phyloP scores from a whole-genome alignment of 805 yeast genomes.

The Lachancea dasiensis region DNA sequence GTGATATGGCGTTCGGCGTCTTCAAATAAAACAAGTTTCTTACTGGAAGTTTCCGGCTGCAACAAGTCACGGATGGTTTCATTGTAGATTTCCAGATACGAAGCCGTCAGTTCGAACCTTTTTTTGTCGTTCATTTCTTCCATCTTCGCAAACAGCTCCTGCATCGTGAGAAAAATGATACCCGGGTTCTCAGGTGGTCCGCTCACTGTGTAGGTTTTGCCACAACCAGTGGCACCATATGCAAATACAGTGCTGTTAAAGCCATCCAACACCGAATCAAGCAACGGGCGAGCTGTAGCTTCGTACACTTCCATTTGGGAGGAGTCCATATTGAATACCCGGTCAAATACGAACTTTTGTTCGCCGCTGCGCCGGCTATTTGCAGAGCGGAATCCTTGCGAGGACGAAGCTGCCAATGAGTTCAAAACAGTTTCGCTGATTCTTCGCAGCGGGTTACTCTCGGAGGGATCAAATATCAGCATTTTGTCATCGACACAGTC shows the following conservation, averaged over 20 bases:
- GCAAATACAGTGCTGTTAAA: constrained; percentile 90
- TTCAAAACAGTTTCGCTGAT: constrained; percentile 26
- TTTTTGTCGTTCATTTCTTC: constrained; percentile 50
- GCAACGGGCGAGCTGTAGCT: constrained; percentile 61
- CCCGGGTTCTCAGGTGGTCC: constrained; percentile 75
- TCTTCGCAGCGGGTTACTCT: constrained; percentile 48
- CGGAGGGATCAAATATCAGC: constrained; percentile 84
- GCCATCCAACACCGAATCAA: constrained; percentile 75
- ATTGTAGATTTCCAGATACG: constrained; percentile 85
- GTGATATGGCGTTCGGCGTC: constrained; percentile 54
- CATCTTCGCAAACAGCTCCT: constrained; percentile 62
- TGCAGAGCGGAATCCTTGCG: constrained; percentile 1
- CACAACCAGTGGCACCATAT: constrained; percentile 97
- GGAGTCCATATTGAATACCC: constrained; percentile 60
- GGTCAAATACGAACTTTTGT: constrained; percentile 77
- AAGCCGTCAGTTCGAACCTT: constrained; percentile 53
- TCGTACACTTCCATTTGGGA: constrained; percentile 63
- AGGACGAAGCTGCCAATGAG: constrained; percentile 24
- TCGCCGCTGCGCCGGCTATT: constrained; percentile 37
- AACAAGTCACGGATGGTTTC: constrained; percentile 81
- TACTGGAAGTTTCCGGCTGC: constrained; percentile 44
- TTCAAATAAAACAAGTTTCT: constrained; percentile 59
- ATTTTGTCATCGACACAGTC: constrained; percentile 79
- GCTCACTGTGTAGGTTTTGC: constrained; percentile 88
- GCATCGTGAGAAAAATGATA: constrained; percentile 69